Conservation (phyloP, 192 early-diverging fungal genomes). For the Chytriomyces sp. region DNA sequence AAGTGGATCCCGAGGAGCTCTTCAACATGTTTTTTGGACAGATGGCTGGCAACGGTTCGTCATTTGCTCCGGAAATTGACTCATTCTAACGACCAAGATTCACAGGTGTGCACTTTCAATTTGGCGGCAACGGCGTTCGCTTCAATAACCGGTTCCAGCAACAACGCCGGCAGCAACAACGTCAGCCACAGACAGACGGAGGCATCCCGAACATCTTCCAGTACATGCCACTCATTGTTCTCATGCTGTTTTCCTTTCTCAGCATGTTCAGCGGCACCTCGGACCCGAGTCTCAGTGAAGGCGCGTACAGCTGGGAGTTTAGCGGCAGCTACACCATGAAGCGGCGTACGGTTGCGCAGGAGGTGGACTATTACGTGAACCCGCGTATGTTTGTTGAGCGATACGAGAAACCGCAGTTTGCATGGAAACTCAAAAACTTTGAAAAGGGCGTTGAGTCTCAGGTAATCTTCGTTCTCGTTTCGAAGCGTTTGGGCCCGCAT, state of each 20-base stretch:
- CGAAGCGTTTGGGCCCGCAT: background rate
- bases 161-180: constrained; percentile 49
- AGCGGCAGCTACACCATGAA: constrained; percentile 50
- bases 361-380: constrained; percentile 84
- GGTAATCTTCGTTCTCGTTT: constrained; percentile 25
- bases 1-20: constrained; percentile 90
- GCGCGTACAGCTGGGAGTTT: constrained; percentile 63
- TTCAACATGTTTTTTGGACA: constrained; percentile 96
- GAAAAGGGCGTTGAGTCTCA: constrained; percentile 73
- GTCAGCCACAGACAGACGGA: constrained; percentile 13
- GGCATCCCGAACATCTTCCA: constrained; percentile 60
- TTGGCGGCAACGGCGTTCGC: constrained; percentile 42
- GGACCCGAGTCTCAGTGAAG: constrained; percentile 43
- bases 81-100: constrained; percentile 3
- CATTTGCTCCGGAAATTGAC: constrained; percentile 28
- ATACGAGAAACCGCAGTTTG: constrained; percentile 40
- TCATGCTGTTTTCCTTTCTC: constrained; percentile 75
- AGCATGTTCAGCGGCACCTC: constrained; percentile 36
- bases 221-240: constrained; percentile 74
- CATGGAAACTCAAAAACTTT: constrained; percentile 60
- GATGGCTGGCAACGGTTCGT: constrained; percentile 45
- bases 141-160: constrained; percentile 55
- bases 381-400: constrained; percentile 48
- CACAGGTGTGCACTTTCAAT: constrained; percentile 29
- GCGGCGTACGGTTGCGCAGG: constrained; percentile 60